These are phyloP conservation scores for Allium sativum DNA, from an alignment of 106 monocot species.

Conservation along the genomic window DNA sequence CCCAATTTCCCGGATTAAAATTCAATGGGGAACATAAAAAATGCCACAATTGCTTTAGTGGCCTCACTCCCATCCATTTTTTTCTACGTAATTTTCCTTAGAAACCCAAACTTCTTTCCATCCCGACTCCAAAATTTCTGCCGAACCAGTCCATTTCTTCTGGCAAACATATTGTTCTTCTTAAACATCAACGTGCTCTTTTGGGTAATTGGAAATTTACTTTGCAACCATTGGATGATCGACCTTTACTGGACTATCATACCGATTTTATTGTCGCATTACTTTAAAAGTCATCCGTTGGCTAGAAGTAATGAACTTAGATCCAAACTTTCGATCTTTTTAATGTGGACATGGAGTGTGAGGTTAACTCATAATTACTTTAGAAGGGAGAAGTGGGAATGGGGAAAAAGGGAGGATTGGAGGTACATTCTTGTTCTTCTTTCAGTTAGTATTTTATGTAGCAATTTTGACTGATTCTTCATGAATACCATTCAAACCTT, in stretches of 20 bases:
- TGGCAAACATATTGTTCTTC: slow-evolving; percentile 89
- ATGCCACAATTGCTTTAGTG: slow-evolving; percentile 54
- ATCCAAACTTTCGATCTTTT: slow-evolving; percentile 35
- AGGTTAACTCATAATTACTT: slow-evolving; percentile 91
- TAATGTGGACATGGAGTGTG: slow-evolving; percentile 82
- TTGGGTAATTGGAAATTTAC: slow-evolving; percentile 68
- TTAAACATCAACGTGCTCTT: slow-evolving; percentile 83
- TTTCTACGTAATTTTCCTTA: slow-evolving; percentile 66
- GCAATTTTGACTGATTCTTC: no score
- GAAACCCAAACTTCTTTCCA: slow-evolving; percentile 8
- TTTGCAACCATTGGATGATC: slow-evolving; percentile 72
- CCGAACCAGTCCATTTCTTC: slow-evolving; percentile 51
- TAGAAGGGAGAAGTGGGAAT: slow-evolving; percentile 86
- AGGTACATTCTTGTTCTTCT: slow-evolving; percentile 9
- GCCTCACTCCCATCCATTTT: slow-evolving; percentile 65
- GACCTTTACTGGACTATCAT: slow-evolving; percentile 97
- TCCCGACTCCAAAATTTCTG: slow-evolving; percentile 36
- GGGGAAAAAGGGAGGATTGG: slow-evolving; percentile 95
- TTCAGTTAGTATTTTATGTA: no score
- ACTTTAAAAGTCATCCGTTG: slow-evolving; percentile 41
- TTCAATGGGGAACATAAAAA: slow-evolving; percentile 39
- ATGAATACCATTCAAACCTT: no score
- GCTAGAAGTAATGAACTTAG: slow-evolving; percentile 30
- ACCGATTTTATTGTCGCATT: slow-evolving; percentile 80
- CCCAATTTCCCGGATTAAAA: no score